phyloP scores from a whole-genome alignment of 2,329 filamentous ascomycete genomes.

The Emericellopsis cladophorae region DNA sequence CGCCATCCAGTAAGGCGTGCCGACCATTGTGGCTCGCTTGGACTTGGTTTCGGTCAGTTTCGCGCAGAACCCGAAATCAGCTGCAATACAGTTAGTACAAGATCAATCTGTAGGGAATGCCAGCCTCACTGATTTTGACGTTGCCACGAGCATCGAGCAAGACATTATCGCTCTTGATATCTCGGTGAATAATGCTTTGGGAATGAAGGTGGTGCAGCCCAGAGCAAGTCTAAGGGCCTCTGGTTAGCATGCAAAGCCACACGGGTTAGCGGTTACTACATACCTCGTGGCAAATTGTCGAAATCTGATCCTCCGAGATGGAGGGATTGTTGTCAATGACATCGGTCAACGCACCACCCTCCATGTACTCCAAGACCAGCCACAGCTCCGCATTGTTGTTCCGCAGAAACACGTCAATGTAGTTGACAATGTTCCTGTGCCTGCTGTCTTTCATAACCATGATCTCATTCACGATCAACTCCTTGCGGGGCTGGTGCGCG shows the following conservation, averaged over 20 bases:
- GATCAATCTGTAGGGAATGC: not conserved
- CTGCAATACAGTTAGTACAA: slow-evolving; percentile 29
- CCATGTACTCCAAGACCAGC: slow-evolving; percentile 99
- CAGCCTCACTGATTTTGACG: slow-evolving; percentile 83
- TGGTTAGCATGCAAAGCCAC: slow-evolving; percentile 5
- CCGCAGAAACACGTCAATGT: slow-evolving; percentile 89
- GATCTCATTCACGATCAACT: slow-evolving; percentile 98
- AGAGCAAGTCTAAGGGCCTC: slow-evolving; percentile 65
- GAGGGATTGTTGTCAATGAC: slow-evolving; percentile 95
- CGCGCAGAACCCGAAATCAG: slow-evolving; percentile 98
- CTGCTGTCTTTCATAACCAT: slow-evolving; percentile 99
- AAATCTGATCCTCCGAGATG: slow-evolving; percentile 94
- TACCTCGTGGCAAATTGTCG: slow-evolving; percentile 93
- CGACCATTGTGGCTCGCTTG: slow-evolving; percentile 98
- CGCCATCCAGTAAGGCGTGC: slow-evolving; percentile 99
- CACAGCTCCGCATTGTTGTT: slow-evolving; percentile 94
- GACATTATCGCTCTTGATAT: slow-evolving; percentile 99
- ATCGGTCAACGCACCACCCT: slow-evolving; percentile 92
- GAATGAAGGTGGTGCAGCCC: slow-evolving; percentile 88
- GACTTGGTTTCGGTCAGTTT: slow-evolving; percentile 95
- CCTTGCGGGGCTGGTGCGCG: slow-evolving; percentile 91
- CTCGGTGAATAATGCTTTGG: slow-evolving; percentile 95
- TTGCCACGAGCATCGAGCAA: slow-evolving; percentile 87
- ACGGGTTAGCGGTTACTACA: slow-evolving; percentile 14
- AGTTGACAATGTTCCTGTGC: slow-evolving; percentile 98